phyloP scores from a whole-genome alignment of 2,329 filamentous ascomycete genomes.

The Trichoderma aggressivum region DNA sequence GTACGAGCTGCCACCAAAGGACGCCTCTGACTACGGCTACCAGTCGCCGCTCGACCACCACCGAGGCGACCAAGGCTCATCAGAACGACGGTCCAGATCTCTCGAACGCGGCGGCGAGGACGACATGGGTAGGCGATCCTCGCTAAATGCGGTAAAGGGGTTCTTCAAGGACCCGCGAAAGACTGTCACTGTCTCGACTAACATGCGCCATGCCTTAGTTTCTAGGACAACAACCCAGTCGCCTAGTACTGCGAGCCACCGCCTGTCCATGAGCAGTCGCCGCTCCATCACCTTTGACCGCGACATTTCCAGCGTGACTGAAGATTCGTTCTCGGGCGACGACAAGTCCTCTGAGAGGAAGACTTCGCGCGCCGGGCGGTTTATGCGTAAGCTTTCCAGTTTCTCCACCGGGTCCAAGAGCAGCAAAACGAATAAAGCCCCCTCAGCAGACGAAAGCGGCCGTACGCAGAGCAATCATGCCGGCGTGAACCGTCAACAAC shows the following conservation, averaged over 20 bases:
- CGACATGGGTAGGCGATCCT: slow-evolving; percentile 51
- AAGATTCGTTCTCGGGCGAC: slow-evolving; percentile 45
- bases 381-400: slow-evolving; percentile 58
- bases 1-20: slow-evolving; percentile 40
- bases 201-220: slow-evolving; percentile 32
- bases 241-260: slow-evolving; percentile 50
- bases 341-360: slow-evolving; percentile 46
- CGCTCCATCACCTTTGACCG: slow-evolving; percentile 48
- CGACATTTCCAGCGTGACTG: slow-evolving; percentile 40
- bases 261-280: slow-evolving; percentile 62
- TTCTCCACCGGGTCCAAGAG: slow-evolving; percentile 48
- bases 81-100: slow-evolving; percentile 34
- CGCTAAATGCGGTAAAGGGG: slow-evolving; percentile 56
- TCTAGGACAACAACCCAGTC: slow-evolving; percentile 38
- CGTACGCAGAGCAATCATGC: background rate
- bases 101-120: slow-evolving; percentile 34
- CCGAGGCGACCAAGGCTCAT: slow-evolving; percentile 34
- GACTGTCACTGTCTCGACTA: slow-evolving; percentile 48
- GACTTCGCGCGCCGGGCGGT: slow-evolving; percentile 51
- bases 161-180: slow-evolving; percentile 59
- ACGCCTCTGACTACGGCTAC: slow-evolving; percentile 44
- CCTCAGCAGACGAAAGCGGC: slow-evolving; percentile 40
- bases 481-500: slow-evolving; percentile 15
- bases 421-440: slow-evolving; percentile 38
- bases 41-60: slow-evolving; percentile 57